Conservation (phyloP, 768 basidiomycete species). For the Suillus ampliporus region DNA sequence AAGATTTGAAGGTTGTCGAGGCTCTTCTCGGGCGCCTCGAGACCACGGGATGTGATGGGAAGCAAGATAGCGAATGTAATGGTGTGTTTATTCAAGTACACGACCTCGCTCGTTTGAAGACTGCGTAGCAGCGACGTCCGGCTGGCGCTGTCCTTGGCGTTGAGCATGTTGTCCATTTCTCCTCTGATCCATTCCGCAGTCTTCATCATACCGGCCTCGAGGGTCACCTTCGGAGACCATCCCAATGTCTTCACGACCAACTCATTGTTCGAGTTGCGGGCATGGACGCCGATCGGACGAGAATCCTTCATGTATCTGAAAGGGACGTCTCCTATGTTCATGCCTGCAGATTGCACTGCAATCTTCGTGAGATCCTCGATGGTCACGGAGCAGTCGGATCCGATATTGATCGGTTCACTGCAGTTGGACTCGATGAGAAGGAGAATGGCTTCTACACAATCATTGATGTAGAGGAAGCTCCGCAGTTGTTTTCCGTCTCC, state of each 20-base stretch:
- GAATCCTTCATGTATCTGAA: conserved; percentile 31
- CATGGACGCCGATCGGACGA: conserved; percentile 52
- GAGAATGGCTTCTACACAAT: conserved; percentile 57
- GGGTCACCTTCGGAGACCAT: conserved; percentile 49
- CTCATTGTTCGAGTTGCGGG: conserved; percentile 59
- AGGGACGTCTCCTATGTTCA: conserved; percentile 32
- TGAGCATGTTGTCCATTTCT: conserved; percentile 38
- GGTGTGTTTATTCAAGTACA: conserved; percentile 41
- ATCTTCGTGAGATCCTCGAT: conserved; percentile 49
- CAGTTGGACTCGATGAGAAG: conserved; percentile 47
- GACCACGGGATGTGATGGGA: conserved; percentile 60
- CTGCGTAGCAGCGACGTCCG: conserved; percentile 24
- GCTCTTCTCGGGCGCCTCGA: conserved; percentile 40
- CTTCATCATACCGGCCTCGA: conserved; percentile 52
- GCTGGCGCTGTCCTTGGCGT: conserved; percentile 12
- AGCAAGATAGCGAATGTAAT: conserved; percentile 58
- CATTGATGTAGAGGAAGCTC: conserved; percentile 61
- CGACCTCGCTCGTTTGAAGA: conserved; percentile 42
- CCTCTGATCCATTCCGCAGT: conserved; percentile 55
- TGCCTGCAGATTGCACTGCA: conserved; percentile 40
- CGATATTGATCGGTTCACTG: conserved; percentile 52
- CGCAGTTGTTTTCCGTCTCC: conserved; percentile 58
- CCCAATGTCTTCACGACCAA: conserved; percentile 35
- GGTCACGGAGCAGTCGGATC: conserved; percentile 50
- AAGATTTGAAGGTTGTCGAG: conserved; percentile 49